Evolutionary conservation across 495 filamentous ascomycete genomes (phyloP).

Genomic region (Xylaria grammica): DNA sequence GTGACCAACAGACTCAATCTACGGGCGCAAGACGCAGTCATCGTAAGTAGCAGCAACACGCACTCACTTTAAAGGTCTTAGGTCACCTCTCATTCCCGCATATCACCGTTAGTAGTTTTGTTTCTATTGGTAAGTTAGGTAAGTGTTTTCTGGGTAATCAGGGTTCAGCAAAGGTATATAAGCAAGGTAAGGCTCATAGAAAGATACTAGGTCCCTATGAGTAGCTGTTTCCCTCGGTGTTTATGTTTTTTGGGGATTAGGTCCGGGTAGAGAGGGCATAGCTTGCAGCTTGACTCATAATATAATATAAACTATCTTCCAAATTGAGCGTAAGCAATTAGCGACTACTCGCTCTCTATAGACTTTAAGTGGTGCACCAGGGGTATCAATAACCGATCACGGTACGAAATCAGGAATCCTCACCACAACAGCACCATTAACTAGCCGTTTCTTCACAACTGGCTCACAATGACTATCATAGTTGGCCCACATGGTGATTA

Average conservation of each 20-base stretch:
- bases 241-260: neutral
- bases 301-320: conserved; percentile 15
- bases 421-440: conserved; percentile 10
- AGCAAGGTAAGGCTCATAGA: no score
- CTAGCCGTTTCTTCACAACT: conserved; percentile 10
- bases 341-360: conserved; percentile 15
- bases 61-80: neutral
- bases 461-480: neutral
- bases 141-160: no score
- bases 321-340: conserved; percentile 13
- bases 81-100: neutral
- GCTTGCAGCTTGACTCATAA: neutral
- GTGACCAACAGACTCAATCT: neutral
- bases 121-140: neutral
- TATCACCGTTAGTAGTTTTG: neutral
- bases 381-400: conserved; percentile 22
- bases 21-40: neutral
- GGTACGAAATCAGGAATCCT: conserved; percentile 14
- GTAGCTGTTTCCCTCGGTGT: neutral
- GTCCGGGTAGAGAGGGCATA: neutral
- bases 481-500: neutral
- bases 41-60: neutral
- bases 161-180: no score
- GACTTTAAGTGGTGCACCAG: conserved; percentile 9
- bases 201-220: no score